These are phyloP conservation scores for Taxawa tesnikishii DNA, from an alignment of 2,329 filamentous ascomycete species.

Conservation along the genomic window DNA sequence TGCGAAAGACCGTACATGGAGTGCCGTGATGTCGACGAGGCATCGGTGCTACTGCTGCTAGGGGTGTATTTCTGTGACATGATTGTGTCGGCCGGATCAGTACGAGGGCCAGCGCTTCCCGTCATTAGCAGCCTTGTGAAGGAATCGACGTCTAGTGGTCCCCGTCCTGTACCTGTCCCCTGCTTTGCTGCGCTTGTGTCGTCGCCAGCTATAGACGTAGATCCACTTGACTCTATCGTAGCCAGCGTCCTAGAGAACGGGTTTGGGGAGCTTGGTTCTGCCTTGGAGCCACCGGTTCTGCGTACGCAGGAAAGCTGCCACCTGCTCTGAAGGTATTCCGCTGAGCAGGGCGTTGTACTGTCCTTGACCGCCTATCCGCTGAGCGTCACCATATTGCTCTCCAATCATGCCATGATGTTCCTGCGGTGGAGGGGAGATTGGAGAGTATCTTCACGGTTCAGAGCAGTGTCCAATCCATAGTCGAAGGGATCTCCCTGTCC, in stretches of 20 bases:
- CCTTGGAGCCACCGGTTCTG: background rate
- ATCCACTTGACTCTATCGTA: conserved; percentile 13
- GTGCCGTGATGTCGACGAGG: conserved; percentile 42
- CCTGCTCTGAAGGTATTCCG: background rate
- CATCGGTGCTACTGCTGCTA: conserved; percentile 40
- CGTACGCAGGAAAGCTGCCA: background rate
- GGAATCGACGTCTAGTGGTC: conserved; percentile 57
- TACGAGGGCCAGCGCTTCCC: conserved; percentile 37
- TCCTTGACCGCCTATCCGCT: background rate
- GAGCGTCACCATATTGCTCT: background rate
- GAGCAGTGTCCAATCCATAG: too few species aligned
- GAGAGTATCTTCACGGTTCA: too few species aligned
- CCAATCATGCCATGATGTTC: background rate
- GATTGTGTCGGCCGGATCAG: conserved; percentile 8
- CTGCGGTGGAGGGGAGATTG: background rate
- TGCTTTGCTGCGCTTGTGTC: conserved; percentile 1
- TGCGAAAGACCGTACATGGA: conserved; percentile 40
- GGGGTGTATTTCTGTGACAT: conserved; percentile 6
- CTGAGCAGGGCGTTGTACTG: background rate
- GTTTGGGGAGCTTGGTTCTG: conserved; percentile 18
- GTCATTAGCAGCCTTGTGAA: conserved; percentile 66
- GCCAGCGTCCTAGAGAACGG: conserved; percentile 21
- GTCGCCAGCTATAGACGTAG: too few species aligned
- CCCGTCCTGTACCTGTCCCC: conserved; percentile 11
- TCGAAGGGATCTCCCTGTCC: too few species aligned